Evolutionary conservation across 208 protist genomes (phyloP).

Genomic region (Acanthamoeba royreba): DNA sequence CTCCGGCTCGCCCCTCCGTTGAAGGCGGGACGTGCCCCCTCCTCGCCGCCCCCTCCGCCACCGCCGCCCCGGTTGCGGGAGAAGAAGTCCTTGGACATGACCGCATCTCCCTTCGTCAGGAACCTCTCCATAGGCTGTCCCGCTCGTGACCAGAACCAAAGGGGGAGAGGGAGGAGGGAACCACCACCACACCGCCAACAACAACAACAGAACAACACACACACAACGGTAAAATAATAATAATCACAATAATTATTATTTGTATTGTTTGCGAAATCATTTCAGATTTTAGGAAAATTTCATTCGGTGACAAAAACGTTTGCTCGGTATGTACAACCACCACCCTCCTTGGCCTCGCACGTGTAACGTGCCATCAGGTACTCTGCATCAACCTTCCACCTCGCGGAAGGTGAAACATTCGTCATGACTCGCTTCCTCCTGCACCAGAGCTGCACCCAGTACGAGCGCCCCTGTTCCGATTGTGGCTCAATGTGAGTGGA

Average conservation of each 20-base stretch:
- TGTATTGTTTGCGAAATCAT: too few species aligned
- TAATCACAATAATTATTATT: too few species aligned
- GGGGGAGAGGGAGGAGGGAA: neutral
- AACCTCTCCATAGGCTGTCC: neutral
- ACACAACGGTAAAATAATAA: too few species aligned
- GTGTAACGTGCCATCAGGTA: neutral
- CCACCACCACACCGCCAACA: neutral
- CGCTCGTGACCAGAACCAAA: too few species aligned
- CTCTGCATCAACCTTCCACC: neutral
- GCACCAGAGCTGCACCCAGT: neutral
- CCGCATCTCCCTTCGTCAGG: neutral
- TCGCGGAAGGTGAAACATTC: neutral
- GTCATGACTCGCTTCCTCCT: neutral
- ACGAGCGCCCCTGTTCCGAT: neutral
- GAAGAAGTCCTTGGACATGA: conserved; percentile 2
- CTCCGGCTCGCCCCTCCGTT: neutral
- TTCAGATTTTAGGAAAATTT: too few species aligned
- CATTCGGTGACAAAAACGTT: too few species aligned
- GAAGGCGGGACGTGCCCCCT: neutral
- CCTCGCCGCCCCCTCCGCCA: neutral
- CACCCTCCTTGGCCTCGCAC: too few species aligned
- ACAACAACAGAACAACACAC: too few species aligned
- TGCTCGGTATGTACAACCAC: too few species aligned
- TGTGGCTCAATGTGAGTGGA: neutral
- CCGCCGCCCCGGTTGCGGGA: neutral